Base-by-base conservation (phyloP, 129 eudicot species). In the Saussurea involucrata region DNA sequence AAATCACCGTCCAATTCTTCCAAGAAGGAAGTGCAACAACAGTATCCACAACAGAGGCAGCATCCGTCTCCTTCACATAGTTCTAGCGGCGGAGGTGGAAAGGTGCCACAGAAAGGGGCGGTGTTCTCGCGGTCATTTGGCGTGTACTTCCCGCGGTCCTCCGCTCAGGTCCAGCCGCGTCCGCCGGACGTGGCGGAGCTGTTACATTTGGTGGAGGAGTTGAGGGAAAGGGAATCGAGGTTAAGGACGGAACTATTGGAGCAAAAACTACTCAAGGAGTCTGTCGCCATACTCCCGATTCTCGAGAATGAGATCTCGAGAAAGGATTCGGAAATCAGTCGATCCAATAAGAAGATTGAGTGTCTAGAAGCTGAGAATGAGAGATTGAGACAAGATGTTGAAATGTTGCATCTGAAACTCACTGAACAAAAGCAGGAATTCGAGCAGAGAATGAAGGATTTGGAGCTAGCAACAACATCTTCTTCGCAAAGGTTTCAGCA, bases 161-260 rank as follows among this genome's bases (percentile, higher is more conserved):
- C 98, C 46, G 93, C 97, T 8, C 98, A 94, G 74, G 98, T 94
- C 15, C 98, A 94, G 85, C 98, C 98, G 3, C 88, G 88, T 13
- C 98, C 98, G 0, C 98, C 97, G 24, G 97, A 91, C 81, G 97
- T 86, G 22, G 15, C 92, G 5, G 97, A 94, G 72, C 96, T 94
- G 13, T 72, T 91, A 46, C 96, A 81, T 33, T 76, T 94, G 15
- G 98, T 94, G 10, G 98, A 94, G 69, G 87, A 88, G 71, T 44
- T 94, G 61, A 81, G 94, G 0, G 97, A 89, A 8, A 74, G 93
- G 0, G 98, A 94, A 78, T 91, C 96, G 2, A 83, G 92, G 27
- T 64, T 94, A 61, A 80, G 86, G 20, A 94, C 96, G 0, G 90
- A 94, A 37, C 68, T 94, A 0, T 24, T 94, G 15, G 98, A 94